Evolutionary conservation across 805 yeast genomes (phyloP).

Genomic region (Suhomyces sp.): DNA sequence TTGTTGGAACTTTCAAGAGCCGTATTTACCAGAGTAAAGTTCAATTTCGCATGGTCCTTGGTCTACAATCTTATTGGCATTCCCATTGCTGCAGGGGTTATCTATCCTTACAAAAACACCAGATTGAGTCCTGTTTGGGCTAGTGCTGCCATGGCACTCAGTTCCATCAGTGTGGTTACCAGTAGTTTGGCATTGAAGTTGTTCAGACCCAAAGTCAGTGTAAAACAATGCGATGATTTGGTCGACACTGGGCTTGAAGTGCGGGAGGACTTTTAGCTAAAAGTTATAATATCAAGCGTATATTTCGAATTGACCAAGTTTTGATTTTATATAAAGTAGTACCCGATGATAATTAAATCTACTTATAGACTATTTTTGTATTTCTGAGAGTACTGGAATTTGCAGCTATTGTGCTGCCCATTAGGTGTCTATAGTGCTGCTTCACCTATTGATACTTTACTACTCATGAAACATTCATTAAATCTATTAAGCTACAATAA

Average conservation of each 20-base stretch:
- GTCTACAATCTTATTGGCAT: constrained; percentile 55
- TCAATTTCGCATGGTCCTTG: constrained; percentile 60
- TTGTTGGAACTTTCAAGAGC: constrained; percentile 50
- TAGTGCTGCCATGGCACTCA: constrained; percentile 62
- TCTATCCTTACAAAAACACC: constrained; percentile 53
- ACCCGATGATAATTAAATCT: too few species aligned
- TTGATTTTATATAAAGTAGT: too few species aligned
- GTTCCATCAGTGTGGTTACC: constrained; percentile 55
- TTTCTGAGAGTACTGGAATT: too few species aligned
- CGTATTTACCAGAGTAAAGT: constrained; percentile 51
- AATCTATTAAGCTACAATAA: constrained; percentile 16
- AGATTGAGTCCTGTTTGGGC: constrained; percentile 64
- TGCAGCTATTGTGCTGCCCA: too few species aligned
- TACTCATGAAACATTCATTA: neutral
- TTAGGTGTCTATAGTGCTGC: too few species aligned
- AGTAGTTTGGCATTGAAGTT: constrained; percentile 53
- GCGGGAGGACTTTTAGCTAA: neutral
- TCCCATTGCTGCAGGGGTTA: constrained; percentile 67
- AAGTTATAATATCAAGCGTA: too few species aligned
- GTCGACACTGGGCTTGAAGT: constrained; percentile 9
- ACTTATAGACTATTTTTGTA: too few species aligned
- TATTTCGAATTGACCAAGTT: too few species aligned
- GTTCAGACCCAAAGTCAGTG: constrained; percentile 38
- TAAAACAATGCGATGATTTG: neutral
- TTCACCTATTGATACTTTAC: too few species aligned